Evolutionary conservation across 352 stramenopile genomes (phyloP).

Genomic region (Pythium sp.): DNA sequence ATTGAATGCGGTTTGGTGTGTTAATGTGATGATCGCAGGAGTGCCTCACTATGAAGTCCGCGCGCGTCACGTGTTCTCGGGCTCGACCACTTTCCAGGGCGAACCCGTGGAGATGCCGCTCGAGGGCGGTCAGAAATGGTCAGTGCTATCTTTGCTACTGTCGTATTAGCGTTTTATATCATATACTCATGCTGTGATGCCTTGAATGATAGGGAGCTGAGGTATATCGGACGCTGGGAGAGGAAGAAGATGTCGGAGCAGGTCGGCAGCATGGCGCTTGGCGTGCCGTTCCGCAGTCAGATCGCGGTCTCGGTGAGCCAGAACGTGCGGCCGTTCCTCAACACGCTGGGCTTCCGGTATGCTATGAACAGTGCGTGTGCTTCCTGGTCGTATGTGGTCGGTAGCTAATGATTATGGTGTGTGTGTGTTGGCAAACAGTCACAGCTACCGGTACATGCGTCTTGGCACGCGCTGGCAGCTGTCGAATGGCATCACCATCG

Average conservation of each 20-base stretch:
- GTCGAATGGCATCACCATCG: slow-evolving; percentile 80
- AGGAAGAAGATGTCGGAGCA: slow-evolving; percentile 86
- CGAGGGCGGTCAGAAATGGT: slow-evolving; percentile 83
- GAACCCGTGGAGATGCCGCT: slow-evolving; percentile 71
- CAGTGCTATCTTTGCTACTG: not conserved
- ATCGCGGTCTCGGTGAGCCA: slow-evolving; percentile 82
- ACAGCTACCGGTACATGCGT: slow-evolving; percentile 84
- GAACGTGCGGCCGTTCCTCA: slow-evolving; percentile 72
- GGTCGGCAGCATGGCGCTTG: slow-evolving; percentile 48
- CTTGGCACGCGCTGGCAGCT: slow-evolving; percentile 81
- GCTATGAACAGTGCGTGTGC: slow-evolving; percentile 4
- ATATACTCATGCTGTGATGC: not conserved
- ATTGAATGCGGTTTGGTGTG: not conserved
- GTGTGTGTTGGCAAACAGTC: slow-evolving; percentile 26
- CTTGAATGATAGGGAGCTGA: slow-evolving; percentile 49
- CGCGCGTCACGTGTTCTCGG: slow-evolving; percentile 77
- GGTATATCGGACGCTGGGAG: slow-evolving; percentile 84
- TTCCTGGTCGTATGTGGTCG: not conserved
- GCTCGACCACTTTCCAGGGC: slow-evolving; percentile 78
- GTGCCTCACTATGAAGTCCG: slow-evolving; percentile 83
- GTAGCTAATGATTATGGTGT: slow-evolving; percentile 2
- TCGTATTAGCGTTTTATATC: not conserved
- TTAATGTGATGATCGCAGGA: slow-evolving; percentile 22
- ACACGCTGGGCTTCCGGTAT: slow-evolving; percentile 77
- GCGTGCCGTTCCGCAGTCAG: slow-evolving; percentile 79